phyloP scores from a whole-genome alignment of 192 early-diverging fungal genomes.

The Kickxella alabastrina region DNA sequence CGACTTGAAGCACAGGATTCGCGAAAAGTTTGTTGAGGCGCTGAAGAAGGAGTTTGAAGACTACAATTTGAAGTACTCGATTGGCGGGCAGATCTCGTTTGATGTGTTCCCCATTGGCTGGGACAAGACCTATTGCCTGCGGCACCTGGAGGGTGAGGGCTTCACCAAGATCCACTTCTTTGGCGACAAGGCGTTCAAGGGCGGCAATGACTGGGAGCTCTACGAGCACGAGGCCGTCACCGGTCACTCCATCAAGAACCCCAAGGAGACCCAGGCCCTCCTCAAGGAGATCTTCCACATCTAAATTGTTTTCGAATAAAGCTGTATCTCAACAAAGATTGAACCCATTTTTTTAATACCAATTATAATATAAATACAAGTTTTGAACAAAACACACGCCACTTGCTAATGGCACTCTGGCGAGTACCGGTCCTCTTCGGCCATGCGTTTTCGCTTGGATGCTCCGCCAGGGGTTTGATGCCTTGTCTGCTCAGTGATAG shows the following conservation, averaged over 20 bases:
- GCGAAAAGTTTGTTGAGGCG: conserved; percentile 79
- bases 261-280: conserved; percentile 77
- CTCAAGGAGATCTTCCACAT: conserved; percentile 73
- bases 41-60: conserved; percentile 82
- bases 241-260: conserved; percentile 83
- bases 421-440: no score
- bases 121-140: conserved; percentile 99
- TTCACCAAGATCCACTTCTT: conserved; percentile 96
- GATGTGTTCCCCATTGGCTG: conserved; percentile 98
- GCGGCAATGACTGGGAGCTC: conserved; percentile 99
- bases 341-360: not conserved
- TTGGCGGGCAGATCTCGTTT: conserved; percentile 98
- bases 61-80: conserved; percentile 87
- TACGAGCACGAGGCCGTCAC: conserved; percentile 72
- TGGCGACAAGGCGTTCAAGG: conserved; percentile 96
- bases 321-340: no score
- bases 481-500: conserved; percentile 22
- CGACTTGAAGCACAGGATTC: conserved; percentile 81
- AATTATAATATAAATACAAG: not conserved
- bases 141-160: conserved; percentile 78
- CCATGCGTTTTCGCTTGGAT: conserved; percentile 14
- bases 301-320: conserved; percentile 9
- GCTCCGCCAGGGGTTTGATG: not conserved
- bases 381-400: no score
- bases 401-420: no score